These are phyloP conservation scores for Fusarium redolens DNA, from an alignment of 2,329 filamentous ascomycete species.

Conservation along the genomic window DNA sequence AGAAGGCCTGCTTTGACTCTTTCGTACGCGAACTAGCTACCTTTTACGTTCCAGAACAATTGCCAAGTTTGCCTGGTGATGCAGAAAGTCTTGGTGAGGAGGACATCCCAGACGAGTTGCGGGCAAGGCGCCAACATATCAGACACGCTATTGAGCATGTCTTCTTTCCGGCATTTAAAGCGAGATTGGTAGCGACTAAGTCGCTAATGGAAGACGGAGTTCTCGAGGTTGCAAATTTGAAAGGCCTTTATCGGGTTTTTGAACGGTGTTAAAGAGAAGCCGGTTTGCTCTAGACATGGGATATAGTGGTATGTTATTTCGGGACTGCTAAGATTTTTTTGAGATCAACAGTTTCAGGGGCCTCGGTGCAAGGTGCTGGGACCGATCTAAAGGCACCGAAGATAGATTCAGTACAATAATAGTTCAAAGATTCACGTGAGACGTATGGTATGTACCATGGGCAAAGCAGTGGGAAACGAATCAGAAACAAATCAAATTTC, in stretches of 20 bases:
- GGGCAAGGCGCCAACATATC: slow-evolving; percentile 74
- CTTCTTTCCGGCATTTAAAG: slow-evolving; percentile 89
- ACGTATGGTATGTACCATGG: not conserved
- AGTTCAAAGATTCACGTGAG: not conserved
- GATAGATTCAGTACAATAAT: not conserved
- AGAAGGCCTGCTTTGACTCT: slow-evolving; percentile 85
- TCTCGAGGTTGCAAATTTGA: slow-evolving; percentile 89
- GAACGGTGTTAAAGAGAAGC: slow-evolving; percentile 77
- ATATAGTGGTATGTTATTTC: slow-evolving; percentile 1
- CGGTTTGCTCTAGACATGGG: not conserved
- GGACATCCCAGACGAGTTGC: slow-evolving; percentile 61
- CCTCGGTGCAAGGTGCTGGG: slow-evolving; percentile 3
- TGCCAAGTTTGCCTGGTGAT: slow-evolving; percentile 66
- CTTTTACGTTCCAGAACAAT: slow-evolving; percentile 89
- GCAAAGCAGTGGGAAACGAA: not conserved
- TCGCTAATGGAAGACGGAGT: slow-evolving; percentile 78
- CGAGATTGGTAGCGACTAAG: slow-evolving; percentile 83
- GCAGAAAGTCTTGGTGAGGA: slow-evolving; percentile 50
- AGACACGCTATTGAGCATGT: slow-evolving; percentile 82
- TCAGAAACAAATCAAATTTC: not conserved
- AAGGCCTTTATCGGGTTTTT: slow-evolving; percentile 93
- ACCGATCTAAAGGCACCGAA: not conserved
- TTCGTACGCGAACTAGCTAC: slow-evolving; percentile 88
- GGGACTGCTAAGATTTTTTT: slow-evolving; percentile 3
- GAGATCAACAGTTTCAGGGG: not conserved